Conservation (phyloP, 257 asterid genomes). For the Solanum neorickii region DNA sequence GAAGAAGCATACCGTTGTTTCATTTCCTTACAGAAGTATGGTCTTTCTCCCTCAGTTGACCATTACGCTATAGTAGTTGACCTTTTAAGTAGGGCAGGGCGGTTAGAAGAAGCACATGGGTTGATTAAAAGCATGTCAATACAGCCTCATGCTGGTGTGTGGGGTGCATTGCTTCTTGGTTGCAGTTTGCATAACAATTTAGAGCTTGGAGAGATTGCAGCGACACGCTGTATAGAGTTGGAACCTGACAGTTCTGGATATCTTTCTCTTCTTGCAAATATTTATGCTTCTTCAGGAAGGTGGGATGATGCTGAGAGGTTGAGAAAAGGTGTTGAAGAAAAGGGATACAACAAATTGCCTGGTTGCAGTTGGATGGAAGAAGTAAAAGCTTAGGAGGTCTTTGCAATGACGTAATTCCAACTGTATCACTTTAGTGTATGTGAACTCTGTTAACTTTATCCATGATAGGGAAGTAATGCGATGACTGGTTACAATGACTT, state of each 20-base stretch:
- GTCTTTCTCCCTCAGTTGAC: slow-evolving; percentile 61
- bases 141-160: slow-evolving; percentile 72
- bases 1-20: slow-evolving; percentile 74
- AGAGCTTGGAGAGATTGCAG: slow-evolving; percentile 71
- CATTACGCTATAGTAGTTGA: slow-evolving; percentile 79
- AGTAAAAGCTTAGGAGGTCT: neutral
- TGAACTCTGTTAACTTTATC: neutral
- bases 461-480: neutral
- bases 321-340: slow-evolving; percentile 40
- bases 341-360: slow-evolving; percentile 40
- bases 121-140: slow-evolving; percentile 58
- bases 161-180: slow-evolving; percentile 94
- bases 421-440: neutral
- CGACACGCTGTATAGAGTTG: slow-evolving; percentile 52
- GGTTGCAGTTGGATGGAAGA: slow-evolving; percentile 68
- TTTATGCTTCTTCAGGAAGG: slow-evolving; percentile 69
- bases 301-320: slow-evolving; percentile 69
- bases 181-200: slow-evolving; percentile 74
- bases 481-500: neutral
- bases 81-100: slow-evolving; percentile 70
- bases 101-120: slow-evolving; percentile 56
- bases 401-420: neutral
- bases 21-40: slow-evolving; percentile 39
- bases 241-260: slow-evolving; percentile 66
- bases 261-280: slow-evolving; percentile 63